Base-by-base conservation (phyloP, 352 stramenopile genomes). In the Phytophthora gonapodyides region DNA sequence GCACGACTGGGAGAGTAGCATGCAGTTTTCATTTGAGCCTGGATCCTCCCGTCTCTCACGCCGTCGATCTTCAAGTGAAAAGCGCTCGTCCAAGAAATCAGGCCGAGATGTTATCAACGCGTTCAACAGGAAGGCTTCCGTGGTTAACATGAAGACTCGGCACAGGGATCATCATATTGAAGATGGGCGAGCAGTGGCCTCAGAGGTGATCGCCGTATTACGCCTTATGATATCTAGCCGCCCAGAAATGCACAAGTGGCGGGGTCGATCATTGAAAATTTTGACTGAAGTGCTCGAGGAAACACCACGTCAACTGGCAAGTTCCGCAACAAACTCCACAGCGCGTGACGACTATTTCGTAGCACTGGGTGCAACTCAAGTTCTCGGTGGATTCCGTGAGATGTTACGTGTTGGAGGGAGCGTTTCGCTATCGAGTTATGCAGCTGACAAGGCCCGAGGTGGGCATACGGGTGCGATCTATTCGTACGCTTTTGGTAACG, bases 381-480 rank as follows among this genome's bases (percentile, higher is more conserved):
- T 88, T 11, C 72, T 88, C 35, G 77, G 78, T 30, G 76, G 77
- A 13, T 81, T 84, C 41, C 61, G 57, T 24, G 78, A 88, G 30
- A 30, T 45, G 0, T 51, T 86, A 52, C 69, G 76, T 47, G 38
- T 75, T 21, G 75, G 75, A 7, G 78, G 77, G 10, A 54, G 19
- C 44, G 78, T 84, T 56, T 48, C 27, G n/a, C 48, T 69, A 33
- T 41, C 60, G 6, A 68, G 52, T 41, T 66, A 55, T 37, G 43
- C 43, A 35, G 31, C 60, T 46, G 54, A 56, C 40, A 69, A 69
- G 36, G 40, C 37, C 37, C 56, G 42, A 49, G 24, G 43, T 49
- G 65, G 68, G 19, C 41, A 45, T 24, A 43, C 61, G 24, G 69
- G 72, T 1, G 57, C 75, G 1, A 11, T 82, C 42, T 64, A 73